Conservation (phyloP, 805 yeast genomes). For the Metschnikowia henanensis region DNA sequence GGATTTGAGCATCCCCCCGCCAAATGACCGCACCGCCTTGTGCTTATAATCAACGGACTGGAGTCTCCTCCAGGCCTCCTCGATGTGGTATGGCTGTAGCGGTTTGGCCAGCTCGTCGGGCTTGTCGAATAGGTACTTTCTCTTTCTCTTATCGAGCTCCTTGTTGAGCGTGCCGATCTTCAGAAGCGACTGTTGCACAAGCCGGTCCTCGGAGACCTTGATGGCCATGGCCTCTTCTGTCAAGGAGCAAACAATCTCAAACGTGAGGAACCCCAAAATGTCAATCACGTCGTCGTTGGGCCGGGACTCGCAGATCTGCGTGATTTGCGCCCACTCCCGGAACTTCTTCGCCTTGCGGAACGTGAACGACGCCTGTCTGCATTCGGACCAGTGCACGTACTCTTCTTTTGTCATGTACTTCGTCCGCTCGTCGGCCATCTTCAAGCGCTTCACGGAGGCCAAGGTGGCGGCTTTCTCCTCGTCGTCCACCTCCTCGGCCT, state of each 20-base stretch:
- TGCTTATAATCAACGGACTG: conserved; percentile 59
- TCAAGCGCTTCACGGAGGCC: conserved; percentile 85
- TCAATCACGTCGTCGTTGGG: conserved; percentile 97
- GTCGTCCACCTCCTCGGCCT: conserved; percentile 66
- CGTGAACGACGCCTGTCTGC: conserved; percentile 96
- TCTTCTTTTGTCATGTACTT: conserved; percentile 93
- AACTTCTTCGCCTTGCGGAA: conserved; percentile 92
- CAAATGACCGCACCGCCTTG: conserved; percentile 66
- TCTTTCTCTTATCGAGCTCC: conserved; percentile 32
- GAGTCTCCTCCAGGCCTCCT: conserved; percentile 84
- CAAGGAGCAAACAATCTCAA: conserved; percentile 92
- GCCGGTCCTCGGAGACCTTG: conserved; percentile 63
- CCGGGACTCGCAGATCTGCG: conserved; percentile 80
- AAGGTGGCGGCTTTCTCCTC: conserved; percentile 87
- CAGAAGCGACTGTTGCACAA: conserved; percentile 24
- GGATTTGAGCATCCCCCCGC: conserved; percentile 62
- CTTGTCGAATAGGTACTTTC: conserved; percentile 74
- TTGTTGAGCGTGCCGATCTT: conserved; percentile 23
- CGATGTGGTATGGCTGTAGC: conserved; percentile 73
- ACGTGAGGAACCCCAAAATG: conserved; percentile 90
- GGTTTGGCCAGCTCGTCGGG: conserved; percentile 86
- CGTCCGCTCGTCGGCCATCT: conserved; percentile 93
- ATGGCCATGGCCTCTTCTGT: conserved; percentile 90
- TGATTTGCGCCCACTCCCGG: conserved; percentile 93
- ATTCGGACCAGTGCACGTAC: conserved; percentile 98